Base-by-base conservation (phyloP, 768 basidiomycete genomes). In the Suillus occidentalis region DNA sequence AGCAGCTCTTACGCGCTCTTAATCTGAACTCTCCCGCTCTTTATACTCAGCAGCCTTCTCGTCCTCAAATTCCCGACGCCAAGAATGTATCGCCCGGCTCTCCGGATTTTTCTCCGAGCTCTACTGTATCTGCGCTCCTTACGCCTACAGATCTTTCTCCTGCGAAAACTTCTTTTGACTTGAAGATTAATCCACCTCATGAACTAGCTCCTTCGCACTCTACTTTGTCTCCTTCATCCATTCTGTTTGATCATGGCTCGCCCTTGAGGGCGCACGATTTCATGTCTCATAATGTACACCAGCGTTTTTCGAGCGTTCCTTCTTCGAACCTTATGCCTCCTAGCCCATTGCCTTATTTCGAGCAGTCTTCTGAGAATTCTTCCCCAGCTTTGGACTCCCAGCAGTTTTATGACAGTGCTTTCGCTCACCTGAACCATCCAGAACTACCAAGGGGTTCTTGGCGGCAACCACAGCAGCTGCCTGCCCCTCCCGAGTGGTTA, bases 91-190 rank as follows among this genome's bases (percentile, higher is more conserved):
- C 84, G 28, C 79, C 81, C 5, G 83, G 76, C 67, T 86, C 88
- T 52, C 89, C 90, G 0, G 89, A 91, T 69, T 82, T 90, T 65
- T 91, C 89, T 50, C 90, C 90, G 16, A 85, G 86, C 43, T 91
- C 90, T 37, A 88, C 85, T 2, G 83, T 88, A 18, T 90, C 89
- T 45, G 85, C 87, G 20, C 82, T 92, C 22, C 77, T 91, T 65
- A 92, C 91, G 0, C 90, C 91, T 1, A 88, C 89, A 47, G 90
- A 91, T 70, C 79, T 89, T 59, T 91, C 89, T 16, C 91, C 90
- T 34, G 84, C 85, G 61, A 84, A 76, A 70, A 42, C 83, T 60
- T 73, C 83, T 18, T 87, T 88, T 70, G 87, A 89, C 67, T 72
- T 82, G 61, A 90, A 83, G 73, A 71, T 84, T 52, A 79, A 83